Conservation (phyloP, 805 yeast species). For the Zygotorulaspora chibaensis region DNA sequence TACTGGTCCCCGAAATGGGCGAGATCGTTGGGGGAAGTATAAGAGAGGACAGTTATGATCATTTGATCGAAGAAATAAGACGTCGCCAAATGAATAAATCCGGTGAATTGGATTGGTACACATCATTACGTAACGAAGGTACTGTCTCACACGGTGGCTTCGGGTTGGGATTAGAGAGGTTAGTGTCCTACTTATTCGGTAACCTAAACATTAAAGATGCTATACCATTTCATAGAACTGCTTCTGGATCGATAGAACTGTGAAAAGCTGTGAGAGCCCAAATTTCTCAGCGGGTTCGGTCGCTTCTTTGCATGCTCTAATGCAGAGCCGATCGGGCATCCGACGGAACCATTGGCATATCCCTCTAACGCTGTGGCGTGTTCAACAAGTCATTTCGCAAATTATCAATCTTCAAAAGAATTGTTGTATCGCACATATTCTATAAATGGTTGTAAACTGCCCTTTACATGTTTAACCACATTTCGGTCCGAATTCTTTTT, state of each 20-base stretch:
- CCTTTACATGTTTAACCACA: too few species aligned
- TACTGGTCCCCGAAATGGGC: constrained; percentile 86
- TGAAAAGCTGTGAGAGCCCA: not conserved
- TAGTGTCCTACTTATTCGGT: constrained; percentile 67
- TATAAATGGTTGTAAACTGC: too few species aligned
- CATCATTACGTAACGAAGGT: constrained; percentile 69
- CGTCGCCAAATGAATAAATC: constrained; percentile 50
- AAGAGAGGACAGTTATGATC: constrained; percentile 64
- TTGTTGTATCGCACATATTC: too few species aligned
- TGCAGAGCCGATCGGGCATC: too few species aligned
- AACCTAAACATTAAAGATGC: constrained; percentile 81
- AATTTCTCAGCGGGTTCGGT: too few species aligned
- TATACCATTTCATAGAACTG: constrained; percentile 80
- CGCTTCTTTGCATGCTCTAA: too few species aligned
- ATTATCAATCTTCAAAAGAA: too few species aligned
- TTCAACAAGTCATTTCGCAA: too few species aligned
- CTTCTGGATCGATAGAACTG: constrained; percentile 39
- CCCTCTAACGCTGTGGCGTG: too few species aligned
- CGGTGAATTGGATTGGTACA: constrained; percentile 72
- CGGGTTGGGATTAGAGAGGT: constrained; percentile 90
- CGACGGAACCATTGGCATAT: too few species aligned
- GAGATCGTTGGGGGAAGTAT: constrained; percentile 93
- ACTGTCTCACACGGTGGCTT: constrained; percentile 94
- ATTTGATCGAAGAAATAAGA: constrained; percentile 47
- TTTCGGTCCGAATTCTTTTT: too few species aligned